Percentiles rank a stretch among this genome's conserved stretches.
Conservation (phyloP, 2,329 filamentous ascomycete genomes). For the Cucurbitaria berberidis region DNA sequence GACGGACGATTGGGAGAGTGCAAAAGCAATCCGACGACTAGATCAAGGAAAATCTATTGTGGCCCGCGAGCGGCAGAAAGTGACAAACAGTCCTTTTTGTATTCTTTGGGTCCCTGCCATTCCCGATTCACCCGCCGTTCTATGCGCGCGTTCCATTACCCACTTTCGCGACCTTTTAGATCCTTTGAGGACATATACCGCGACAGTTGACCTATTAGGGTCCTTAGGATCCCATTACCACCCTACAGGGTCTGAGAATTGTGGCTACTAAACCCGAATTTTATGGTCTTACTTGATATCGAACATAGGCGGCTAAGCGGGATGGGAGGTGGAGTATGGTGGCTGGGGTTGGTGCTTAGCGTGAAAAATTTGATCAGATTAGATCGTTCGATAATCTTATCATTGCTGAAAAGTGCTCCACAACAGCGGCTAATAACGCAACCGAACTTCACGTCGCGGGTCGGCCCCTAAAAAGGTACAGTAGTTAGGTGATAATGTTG, state of each 20-base stretch:
- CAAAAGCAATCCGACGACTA: not conserved
- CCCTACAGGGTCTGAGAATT: not conserved
- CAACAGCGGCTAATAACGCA: no score
- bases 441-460: not conserved
- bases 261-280: not conserved
- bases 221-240: not conserved
- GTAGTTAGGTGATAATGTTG: not conserved
- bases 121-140: not conserved
- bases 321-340: conserved; percentile 3
- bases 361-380: conserved; percentile 17
- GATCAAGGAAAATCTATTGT: not conserved
- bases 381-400: conserved; percentile 14
- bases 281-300: not conserved
- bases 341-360: not conserved
- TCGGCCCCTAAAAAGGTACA: not conserved
- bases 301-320: not conserved
- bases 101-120: not conserved
- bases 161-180: not conserved
- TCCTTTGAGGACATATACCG: not conserved
- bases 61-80: not conserved
- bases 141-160: not conserved
- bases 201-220: not conserved
- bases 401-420: not conserved
- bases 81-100: not conserved
- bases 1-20: not conserved